Conservation (phyloP, 352 stramenopile species). For the Blastocystis hominis region DNA sequence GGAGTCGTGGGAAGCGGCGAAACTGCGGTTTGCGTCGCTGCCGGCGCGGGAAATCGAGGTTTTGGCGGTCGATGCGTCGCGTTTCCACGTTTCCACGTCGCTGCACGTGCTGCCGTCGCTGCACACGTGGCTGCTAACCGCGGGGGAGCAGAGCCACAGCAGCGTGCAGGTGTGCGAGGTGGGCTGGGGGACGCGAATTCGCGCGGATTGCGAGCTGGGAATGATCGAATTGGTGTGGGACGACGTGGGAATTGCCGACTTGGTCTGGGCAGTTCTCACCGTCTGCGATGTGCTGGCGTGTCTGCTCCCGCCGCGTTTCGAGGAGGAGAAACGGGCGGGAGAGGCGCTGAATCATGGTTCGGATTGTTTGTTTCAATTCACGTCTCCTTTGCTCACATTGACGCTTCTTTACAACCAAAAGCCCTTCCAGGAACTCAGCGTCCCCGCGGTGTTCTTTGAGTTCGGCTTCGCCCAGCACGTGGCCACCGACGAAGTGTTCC, state of each 20-base stretch:
- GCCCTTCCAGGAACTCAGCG: background rate
- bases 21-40: background rate
- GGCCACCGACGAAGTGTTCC: background rate
- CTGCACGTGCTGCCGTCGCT: slow-evolving; percentile 1
- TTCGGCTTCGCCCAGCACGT: background rate
- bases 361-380: background rate
- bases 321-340: background rate
- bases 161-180: background rate
- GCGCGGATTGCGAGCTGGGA: background rate
- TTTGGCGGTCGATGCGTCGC: background rate
- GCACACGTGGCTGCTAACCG: background rate
- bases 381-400: background rate
- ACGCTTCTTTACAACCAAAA: slow-evolving; percentile 4
- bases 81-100: background rate
- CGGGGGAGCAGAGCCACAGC: background rate
- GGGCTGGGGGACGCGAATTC: background rate
- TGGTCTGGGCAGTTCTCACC: background rate
- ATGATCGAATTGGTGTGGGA: background rate
- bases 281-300: background rate
- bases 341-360: background rate
- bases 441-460: slow-evolving; percentile 5
- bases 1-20: background rate
- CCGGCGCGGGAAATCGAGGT: background rate
- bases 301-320: background rate
- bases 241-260: background rate